These are phyloP conservation scores for Camellia japonica DNA, from an alignment of 148 eudicot species.

Conservation along the genomic window DNA sequence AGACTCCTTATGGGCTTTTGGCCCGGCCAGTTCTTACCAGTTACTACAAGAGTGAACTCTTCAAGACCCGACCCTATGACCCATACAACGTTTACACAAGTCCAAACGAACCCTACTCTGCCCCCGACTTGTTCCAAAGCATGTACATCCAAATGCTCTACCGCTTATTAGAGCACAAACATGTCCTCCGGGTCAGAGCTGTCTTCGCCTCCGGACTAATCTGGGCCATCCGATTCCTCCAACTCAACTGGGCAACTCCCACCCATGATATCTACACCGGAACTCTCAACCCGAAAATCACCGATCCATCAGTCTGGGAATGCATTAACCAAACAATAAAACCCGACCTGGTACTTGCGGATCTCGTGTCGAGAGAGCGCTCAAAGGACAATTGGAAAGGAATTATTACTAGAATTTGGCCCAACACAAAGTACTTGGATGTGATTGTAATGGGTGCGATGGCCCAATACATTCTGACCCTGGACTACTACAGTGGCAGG, in stretches of 20 bases:
- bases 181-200: conserved; percentile 41
- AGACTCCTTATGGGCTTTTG: conserved; percentile 40
- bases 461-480: conserved; percentile 44
- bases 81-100: conserved; percentile 48
- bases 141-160: conserved; percentile 58
- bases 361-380: conserved; percentile 36
- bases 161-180: conserved; percentile 28
- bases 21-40: conserved; percentile 52
- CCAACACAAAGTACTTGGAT: conserved; percentile 43
- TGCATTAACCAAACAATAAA: conserved; percentile 26
- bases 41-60: conserved; percentile 40
- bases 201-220: conserved; percentile 43
- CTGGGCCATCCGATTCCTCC: conserved; percentile 45
- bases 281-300: conserved; percentile 20
- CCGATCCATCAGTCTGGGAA: conserved; percentile 27
- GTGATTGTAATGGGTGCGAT: conserved; percentile 48
- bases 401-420: conserved; percentile 47
- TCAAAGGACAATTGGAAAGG: conserved; percentile 35
- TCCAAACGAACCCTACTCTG: conserved; percentile 53
- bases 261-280: conserved; percentile 39
- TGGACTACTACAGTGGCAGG: conserved; percentile 38
- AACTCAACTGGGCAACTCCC: conserved; percentile 33
- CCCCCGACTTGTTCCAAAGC: conserved; percentile 50
- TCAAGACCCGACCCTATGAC: conserved; percentile 31
- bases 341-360: conserved; percentile 34